Evolutionary conservation across 805 yeast genomes (phyloP).

Genomic region (Clavispora santaluciae): DNA sequence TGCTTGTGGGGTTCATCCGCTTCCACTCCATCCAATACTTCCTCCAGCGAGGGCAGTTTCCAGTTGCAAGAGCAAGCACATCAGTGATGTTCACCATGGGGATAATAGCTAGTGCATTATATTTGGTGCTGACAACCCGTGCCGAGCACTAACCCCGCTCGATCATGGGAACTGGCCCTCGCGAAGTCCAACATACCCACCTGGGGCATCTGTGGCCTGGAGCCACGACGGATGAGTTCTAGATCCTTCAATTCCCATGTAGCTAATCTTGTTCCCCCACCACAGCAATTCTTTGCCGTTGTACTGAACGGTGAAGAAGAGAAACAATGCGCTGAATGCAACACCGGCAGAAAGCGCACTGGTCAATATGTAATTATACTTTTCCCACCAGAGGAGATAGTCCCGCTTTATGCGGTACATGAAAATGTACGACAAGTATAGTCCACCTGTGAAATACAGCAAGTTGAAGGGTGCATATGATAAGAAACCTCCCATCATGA

Average conservation of each 20-base stretch:
- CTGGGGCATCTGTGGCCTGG: slow-evolving; percentile 23
- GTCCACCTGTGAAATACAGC: slow-evolving; percentile 54
- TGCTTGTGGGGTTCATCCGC: slow-evolving; percentile 9
- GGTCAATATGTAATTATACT: slow-evolving; percentile 60
- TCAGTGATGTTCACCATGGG: slow-evolving; percentile 1
- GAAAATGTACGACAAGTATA: slow-evolving; percentile 52
- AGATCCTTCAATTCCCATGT: slow-evolving; percentile 35
- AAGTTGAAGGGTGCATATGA: slow-evolving; percentile 49
- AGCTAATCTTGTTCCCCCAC: slow-evolving; percentile 56
- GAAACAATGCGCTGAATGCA: slow-evolving; percentile 54
- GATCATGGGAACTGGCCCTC: slow-evolving; percentile 12
- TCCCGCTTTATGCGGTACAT: slow-evolving; percentile 49
- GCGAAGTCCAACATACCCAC: slow-evolving; percentile 16
- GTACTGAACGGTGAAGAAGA: slow-evolving; percentile 51
- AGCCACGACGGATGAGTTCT: slow-evolving; percentile 25
- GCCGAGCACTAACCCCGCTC: background rate
- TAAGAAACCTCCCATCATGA: slow-evolving; percentile 47
- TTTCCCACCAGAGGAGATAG: slow-evolving; percentile 62
- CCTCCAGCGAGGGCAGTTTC: slow-evolving; percentile 5
- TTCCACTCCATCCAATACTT: slow-evolving; percentile 8
- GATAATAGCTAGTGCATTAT: background rate
- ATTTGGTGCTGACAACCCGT: slow-evolving; percentile 6
- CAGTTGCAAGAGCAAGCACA: slow-evolving; percentile 6
- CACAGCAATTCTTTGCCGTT: slow-evolving; percentile 42
- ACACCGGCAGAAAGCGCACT: slow-evolving; percentile 60